Conservation (phyloP, 108 stramenopile genomes). For the Phaeodactylum tricornutum region DNA sequence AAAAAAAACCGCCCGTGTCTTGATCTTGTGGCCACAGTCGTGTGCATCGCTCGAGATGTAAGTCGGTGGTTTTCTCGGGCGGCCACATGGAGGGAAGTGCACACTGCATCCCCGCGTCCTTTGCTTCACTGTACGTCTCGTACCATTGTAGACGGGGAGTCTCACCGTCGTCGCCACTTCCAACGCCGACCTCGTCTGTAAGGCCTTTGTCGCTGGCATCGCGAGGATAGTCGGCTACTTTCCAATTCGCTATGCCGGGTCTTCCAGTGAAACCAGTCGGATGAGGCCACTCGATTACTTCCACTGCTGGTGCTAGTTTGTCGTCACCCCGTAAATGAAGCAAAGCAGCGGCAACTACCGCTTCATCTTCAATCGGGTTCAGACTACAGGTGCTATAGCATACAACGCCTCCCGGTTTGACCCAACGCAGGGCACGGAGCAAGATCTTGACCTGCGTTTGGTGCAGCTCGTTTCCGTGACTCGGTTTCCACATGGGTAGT, state of each 20-base stretch:
- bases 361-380: slow-evolving; percentile 91
- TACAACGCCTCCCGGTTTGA: slow-evolving; percentile 61
- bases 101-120: slow-evolving; percentile 15
- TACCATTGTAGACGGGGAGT: slow-evolving; percentile 29
- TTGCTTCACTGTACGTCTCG: slow-evolving; percentile 31
- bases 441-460: slow-evolving; percentile 65
- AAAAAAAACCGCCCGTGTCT: slow-evolving; percentile 95
- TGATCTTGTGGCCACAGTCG: slow-evolving; percentile 93
- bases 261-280: slow-evolving; percentile 35
- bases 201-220: slow-evolving; percentile 15
- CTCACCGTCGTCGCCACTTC: slow-evolving; percentile 12
- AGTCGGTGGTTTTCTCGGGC: background rate
- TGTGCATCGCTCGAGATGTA: slow-evolving; percentile 54
- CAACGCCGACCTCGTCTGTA: slow-evolving; percentile 11
- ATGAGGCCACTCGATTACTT: slow-evolving; percentile 34
- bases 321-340: slow-evolving; percentile 16
- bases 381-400: slow-evolving; percentile 82
- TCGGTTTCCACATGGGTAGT: slow-evolving; percentile 63
- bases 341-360: slow-evolving; percentile 77
- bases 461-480: slow-evolving; percentile 49
- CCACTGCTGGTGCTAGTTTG: slow-evolving; percentile 7
- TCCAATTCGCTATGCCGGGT: slow-evolving; percentile 49
- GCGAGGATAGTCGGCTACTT: slow-evolving; percentile 47
- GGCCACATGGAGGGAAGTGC: slow-evolving; percentile 51
- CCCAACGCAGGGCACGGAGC: slow-evolving; percentile 43